A percentile compares a stretch with the other conserved stretches of the same genome.
These are phyloP conservation scores for Pichia nakasei DNA, from an alignment of 805 yeast genomes.

Conservation along the genomic window DNA sequence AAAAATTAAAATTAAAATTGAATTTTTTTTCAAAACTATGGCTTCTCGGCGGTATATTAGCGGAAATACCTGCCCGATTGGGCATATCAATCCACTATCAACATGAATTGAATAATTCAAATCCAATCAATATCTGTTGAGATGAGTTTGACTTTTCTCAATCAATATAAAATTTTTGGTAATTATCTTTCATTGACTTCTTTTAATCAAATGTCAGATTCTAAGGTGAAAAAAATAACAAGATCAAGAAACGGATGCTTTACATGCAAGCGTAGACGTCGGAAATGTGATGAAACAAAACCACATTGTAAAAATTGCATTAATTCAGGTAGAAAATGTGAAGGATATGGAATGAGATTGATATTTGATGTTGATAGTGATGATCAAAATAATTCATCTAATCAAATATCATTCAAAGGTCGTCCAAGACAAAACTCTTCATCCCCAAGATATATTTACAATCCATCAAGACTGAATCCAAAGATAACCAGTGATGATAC, in stretches of 20 bases:
- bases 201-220: not conserved
- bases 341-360: slow-evolving; percentile 40
- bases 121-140: too few species aligned
- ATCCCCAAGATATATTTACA: not conserved
- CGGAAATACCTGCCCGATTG: not conserved
- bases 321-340: slow-evolving; percentile 36
- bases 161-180: too few species aligned
- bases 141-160: too few species aligned
- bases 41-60: too few species aligned
- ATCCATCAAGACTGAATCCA: not conserved
- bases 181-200: too few species aligned
- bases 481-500: not conserved
- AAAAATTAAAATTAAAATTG: too few species aligned
- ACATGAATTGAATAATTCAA: too few species aligned
- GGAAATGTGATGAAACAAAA: slow-evolving; percentile 49
- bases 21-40: too few species aligned
- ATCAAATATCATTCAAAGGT: slow-evolving; percentile 34
- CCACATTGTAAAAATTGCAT: slow-evolving; percentile 43
- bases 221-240: slow-evolving; percentile 29
- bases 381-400: slow-evolving; percentile 23
- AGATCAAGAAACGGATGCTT: slow-evolving; percentile 51
- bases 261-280: slow-evolving; percentile 45
- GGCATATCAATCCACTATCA: too few species aligned
- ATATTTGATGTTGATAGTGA: slow-evolving; percentile 42
- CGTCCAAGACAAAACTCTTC: slow-evolving; percentile 25